Evolutionary conservation across 75 land plant species (phyloP), one percentile per base, ranked within the genome.

Genomic region (Cunninghamia lanceolata): DNA sequence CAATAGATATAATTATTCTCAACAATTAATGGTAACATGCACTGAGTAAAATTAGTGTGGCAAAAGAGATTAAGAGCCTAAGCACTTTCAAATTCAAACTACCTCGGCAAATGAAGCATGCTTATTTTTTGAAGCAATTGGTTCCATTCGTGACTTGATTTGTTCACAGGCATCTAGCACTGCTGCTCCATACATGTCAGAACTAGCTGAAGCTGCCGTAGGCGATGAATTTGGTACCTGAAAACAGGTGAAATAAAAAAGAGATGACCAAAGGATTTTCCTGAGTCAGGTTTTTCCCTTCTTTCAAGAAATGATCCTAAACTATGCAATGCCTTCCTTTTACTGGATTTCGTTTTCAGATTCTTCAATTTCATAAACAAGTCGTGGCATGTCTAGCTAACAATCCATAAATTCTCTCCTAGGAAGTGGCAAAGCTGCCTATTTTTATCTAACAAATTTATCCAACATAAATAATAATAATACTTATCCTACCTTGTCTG

Each of bases 181-280:
- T 82, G 99, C 99, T 53, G 93, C 94, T 52, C 99, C 99, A 90
- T 98, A 98, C 91, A 98, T 92, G 84, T 98, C 99, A 82, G 99
- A 95, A 81, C 99, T 98, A 68, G 99, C 99, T 83, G 99, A 98
- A 88, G 99, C 99, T 87, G 99, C 98, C 50, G 99, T 98, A 16
- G 99, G 99, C 17, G 99, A 96, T 43, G 99, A 86, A 91, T 98
- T 98, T 71, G 99, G 99, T 45, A 98, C 97, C 99, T 97, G 74
- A 76, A 53, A 77, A 40, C 36, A 77, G 38, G 25, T 54, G n/a
- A 46, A 45, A 54, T 8, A 3, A 56, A 77, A 39, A 34, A 39
- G 21, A 19, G 36, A 40, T 77, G 8, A 34, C 43, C 80, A 77
- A 17, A 39, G 42, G 43, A 39, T 77, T 77, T 39, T 19, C 45